These are phyloP conservation scores for Clonostachys rosea DNA, from an alignment of 2,329 filamentous ascomycete genomes.

Conservation along the genomic window DNA sequence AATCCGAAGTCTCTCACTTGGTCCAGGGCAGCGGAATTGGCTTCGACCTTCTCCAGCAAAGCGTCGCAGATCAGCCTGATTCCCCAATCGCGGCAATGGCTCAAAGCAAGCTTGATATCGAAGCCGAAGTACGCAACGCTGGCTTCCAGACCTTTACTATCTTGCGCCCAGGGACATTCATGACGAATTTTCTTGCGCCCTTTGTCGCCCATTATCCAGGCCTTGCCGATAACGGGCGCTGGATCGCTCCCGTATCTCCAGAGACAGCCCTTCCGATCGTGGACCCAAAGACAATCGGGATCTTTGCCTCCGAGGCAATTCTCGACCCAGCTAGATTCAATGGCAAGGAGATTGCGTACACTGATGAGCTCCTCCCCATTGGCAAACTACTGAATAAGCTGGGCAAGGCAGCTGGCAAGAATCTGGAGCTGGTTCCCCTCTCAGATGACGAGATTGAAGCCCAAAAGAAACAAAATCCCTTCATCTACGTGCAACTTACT, in stretches of 20 bases:
- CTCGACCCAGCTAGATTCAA: conserved; percentile 32
- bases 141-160: conserved; percentile 40
- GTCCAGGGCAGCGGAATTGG: conserved; percentile 27
- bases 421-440: conserved; percentile 29
- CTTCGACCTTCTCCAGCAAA: conserved; percentile 14
- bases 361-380: conserved; percentile 29
- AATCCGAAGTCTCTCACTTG: conserved; percentile 27
- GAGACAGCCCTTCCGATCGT: conserved; percentile 34
- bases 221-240: conserved; percentile 27
- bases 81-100: conserved; percentile 14
- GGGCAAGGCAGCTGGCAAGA: conserved; percentile 20
- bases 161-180: conserved; percentile 44
- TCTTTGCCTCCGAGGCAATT: conserved; percentile 37
- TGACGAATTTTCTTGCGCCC: conserved; percentile 41
- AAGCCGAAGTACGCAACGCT: conserved; percentile 22
- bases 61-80: conserved; percentile 5
- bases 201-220: conserved; percentile 27
- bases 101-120: conserved; percentile 33
- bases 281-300: conserved; percentile 41
- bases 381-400: conserved; percentile 29
- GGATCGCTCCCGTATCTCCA: conserved; percentile 23
- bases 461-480: conserved; percentile 24
- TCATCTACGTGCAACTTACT: conserved; percentile 25
- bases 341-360: conserved; percentile 29
- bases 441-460: conserved; percentile 31